phyloP scores from a whole-genome alignment of 2,329 filamentous ascomycete species.

The Thyridium curvatum region DNA sequence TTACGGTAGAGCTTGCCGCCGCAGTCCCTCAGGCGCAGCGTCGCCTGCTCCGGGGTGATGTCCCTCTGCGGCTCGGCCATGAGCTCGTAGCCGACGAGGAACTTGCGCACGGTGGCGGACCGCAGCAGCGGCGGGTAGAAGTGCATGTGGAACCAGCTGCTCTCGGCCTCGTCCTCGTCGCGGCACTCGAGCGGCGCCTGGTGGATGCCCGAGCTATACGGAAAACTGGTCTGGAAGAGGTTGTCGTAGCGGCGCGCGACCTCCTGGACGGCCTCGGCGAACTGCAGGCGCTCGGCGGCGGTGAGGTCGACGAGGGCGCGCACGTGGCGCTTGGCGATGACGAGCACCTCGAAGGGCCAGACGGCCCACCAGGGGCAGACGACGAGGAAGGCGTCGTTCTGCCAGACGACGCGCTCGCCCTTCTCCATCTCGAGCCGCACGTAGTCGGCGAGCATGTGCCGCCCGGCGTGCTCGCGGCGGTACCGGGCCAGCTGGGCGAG shows the following conservation, averaged over 20 bases:
- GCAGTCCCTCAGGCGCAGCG: conserved; percentile 67
- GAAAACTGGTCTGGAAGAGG: conserved; percentile 92
- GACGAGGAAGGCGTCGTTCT: conserved; percentile 78
- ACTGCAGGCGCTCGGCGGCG: conserved; percentile 59
- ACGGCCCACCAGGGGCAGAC: conserved; percentile 97
- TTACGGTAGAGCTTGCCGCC: conserved; percentile 82
- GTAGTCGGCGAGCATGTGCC: conserved; percentile 81
- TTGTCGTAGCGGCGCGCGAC: conserved; percentile 93
- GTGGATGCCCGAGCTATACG: conserved; percentile 94
- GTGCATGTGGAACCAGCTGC: conserved; percentile 91
- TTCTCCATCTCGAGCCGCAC: conserved; percentile 76
- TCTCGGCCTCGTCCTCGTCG: conserved; percentile 74
- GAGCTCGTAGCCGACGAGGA: conserved; percentile 92
- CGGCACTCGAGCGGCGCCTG: conserved; percentile 79
- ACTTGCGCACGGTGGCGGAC: conserved; percentile 91
- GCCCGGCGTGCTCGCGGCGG: conserved; percentile 61
- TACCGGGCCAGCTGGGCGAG: conserved; percentile 75
- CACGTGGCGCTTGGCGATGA: conserved; percentile 78
- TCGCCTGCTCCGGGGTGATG: conserved; percentile 94
- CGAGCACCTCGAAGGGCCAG: conserved; percentile 95
- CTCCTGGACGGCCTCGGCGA: conserved; percentile 82
- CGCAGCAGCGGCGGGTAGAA: conserved; percentile 93
- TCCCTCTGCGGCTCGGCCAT: conserved; percentile 97
- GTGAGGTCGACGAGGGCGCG: conserved; percentile 78
- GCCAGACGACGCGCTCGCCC: conserved; percentile 78